phyloP scores from a whole-genome alignment of 495 filamentous ascomycete genomes.

The Mycothermus thermophilus region DNA sequence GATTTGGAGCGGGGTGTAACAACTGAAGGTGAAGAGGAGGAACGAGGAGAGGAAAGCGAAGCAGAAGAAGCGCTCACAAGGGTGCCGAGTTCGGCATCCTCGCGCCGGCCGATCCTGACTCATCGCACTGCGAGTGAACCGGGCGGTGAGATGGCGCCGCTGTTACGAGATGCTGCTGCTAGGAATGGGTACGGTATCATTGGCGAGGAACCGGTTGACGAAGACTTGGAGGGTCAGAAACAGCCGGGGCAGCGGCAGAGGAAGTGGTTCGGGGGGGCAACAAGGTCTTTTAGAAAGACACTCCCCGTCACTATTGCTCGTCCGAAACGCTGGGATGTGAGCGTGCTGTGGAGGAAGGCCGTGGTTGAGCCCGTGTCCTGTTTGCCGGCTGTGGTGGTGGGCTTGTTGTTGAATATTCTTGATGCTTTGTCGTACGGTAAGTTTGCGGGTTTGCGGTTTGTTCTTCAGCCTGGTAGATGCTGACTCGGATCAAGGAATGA shows the following conservation, averaged over 20 bases:
- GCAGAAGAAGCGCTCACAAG: constrained; percentile 1
- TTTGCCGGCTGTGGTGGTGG: constrained; percentile 75
- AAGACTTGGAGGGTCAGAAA: constrained; percentile 34
- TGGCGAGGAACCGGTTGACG: too few species aligned
- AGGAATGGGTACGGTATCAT: constrained; percentile 2
- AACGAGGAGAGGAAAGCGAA: too few species aligned
- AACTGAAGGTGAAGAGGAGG: constrained; percentile 1
- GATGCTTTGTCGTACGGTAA: constrained; percentile 88
- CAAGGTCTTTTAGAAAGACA: constrained; percentile 3
- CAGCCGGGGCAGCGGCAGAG: constrained; percentile 3
- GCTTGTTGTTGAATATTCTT: constrained; percentile 78
- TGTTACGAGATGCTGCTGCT: too few species aligned
- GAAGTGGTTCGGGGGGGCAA: constrained; percentile 9
- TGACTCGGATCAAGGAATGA: constrained; percentile 51
- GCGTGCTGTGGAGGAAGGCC: constrained; percentile 46
- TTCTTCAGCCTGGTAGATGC: not conserved
- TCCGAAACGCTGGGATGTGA: constrained; percentile 61
- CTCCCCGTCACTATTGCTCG: constrained; percentile 29
- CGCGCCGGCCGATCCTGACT: constrained; percentile 3
- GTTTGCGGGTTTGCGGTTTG: constrained; percentile 1
- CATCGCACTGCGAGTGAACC: constrained; percentile 10
- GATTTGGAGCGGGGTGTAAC: constrained; percentile 8
- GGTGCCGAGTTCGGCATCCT: not conserved
- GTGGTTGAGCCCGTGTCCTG: constrained; percentile 53
- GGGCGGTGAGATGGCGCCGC: constrained; percentile 22